Evolutionary conservation across 208 protist genomes (phyloP).

Genomic region (Kentomonas sorsogonicus): DNA sequence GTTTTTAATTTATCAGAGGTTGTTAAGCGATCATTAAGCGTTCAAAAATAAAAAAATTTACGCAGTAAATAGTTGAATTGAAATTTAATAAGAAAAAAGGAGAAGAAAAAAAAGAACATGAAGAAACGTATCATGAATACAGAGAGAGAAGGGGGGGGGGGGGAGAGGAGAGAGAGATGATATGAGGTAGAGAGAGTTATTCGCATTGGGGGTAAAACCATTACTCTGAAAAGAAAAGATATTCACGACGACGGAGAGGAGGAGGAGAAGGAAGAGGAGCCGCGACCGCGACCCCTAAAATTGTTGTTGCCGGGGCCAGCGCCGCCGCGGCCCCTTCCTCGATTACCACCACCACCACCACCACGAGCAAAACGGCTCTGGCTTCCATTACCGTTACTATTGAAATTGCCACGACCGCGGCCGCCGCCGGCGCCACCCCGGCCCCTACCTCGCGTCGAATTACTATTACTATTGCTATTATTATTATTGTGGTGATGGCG

Average conservation of each 20-base stretch:
- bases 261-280: neutral
- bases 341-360: constrained; percentile 4
- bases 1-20: too few relatives aligned
- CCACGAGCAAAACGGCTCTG: neutral
- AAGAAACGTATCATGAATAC: too few relatives aligned
- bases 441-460: neutral
- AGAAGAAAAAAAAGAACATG: too few relatives aligned
- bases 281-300: constrained; percentile 4
- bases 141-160: too few relatives aligned
- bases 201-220: too few relatives aligned
- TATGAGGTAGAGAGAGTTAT: too few relatives aligned
- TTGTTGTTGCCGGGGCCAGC: too few relatives aligned
- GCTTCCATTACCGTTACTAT: neutral
- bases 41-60: constrained; percentile 5
- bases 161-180: too few relatives aligned
- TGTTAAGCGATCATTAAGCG: neutral
- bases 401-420: neutral
- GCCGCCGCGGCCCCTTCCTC: too few relatives aligned
- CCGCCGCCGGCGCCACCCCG: neutral
- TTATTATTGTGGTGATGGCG: constrained; percentile 5
- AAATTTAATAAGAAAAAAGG: neutral
- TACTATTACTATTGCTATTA: constrained; percentile 4
- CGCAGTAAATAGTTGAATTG: neutral
- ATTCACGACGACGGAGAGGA: constrained; percentile 1
- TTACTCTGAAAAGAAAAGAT: neutral